Percentiles rank a stretch among this genome's conserved stretches.
phyloP scores from a whole-genome alignment of 306 rosid species.

The Potentilla sterilis region DNA sequence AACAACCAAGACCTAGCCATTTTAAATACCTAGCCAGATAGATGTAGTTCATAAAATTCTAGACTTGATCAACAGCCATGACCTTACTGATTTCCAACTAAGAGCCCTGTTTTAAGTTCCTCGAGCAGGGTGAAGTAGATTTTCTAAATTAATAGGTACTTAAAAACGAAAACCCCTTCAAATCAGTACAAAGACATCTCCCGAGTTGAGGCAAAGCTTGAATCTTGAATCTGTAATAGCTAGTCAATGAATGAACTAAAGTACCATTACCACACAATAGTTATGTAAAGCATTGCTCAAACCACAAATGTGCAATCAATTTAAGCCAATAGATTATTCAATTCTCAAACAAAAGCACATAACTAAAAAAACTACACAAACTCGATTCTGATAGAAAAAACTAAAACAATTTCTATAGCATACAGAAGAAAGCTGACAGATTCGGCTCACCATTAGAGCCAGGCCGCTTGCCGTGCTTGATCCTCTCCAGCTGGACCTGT shows the following conservation, averaged over 20 bases:
- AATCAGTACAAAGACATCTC: neutral
- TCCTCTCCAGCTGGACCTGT: constrained; percentile 87
- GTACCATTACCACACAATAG: neutral
- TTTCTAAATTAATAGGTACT: neutral
- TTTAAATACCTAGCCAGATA: too few relatives aligned
- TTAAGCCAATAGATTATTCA: constrained; percentile 6
- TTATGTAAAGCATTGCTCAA: neutral
- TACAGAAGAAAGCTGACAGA: constrained; percentile 1
- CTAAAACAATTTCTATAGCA: neutral
- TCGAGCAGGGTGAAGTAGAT: neutral
- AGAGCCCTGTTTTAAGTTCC: neutral
- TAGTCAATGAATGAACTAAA: neutral
- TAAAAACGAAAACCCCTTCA: neutral
- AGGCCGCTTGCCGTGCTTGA: constrained; percentile 81
- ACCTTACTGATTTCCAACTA: neutral
- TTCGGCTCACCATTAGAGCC: constrained; percentile 62
- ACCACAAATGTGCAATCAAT: neutral
- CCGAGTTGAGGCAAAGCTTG: neutral
- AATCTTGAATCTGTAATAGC: neutral
- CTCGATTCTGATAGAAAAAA: neutral
- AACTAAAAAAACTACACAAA: neutral
- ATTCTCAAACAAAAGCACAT: neutral
- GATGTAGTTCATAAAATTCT: too few relatives aligned
- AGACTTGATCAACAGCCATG: neutral
- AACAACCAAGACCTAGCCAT: neutral